Evolutionary conservation across 192 early-diverging fungal genomes (phyloP).

Genomic region (Dispira simplex): DNA sequence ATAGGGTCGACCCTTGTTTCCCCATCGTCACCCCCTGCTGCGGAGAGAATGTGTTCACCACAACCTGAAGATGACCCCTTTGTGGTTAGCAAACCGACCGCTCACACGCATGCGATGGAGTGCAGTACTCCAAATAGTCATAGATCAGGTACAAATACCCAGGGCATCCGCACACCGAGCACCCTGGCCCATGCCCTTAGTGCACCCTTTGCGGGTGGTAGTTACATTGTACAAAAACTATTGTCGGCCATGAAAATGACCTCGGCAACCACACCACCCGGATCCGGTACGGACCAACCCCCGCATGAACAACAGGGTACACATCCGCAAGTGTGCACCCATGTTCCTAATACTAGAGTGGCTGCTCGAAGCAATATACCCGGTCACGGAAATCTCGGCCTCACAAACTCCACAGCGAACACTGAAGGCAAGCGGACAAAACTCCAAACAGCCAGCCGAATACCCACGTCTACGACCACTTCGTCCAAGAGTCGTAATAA

Average conservation of each 20-base stretch:
- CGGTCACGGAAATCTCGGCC: too few species aligned
- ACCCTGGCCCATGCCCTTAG: constrained; percentile 3
- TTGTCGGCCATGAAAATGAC: constrained; percentile 12
- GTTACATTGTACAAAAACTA: constrained; percentile 9
- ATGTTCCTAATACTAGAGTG: background rate
- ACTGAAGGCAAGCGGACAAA: background rate
- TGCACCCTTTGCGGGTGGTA: constrained; percentile 9
- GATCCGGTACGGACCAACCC: background rate
- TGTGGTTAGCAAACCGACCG: too few species aligned
- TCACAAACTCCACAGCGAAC: background rate
- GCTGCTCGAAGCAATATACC: too few species aligned
- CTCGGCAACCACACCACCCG: background rate
- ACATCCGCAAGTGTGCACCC: background rate
- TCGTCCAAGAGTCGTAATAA: background rate
- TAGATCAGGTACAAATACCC: background rate
- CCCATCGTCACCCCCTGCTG: too few species aligned
- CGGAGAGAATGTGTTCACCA: too few species aligned
- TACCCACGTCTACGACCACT: background rate
- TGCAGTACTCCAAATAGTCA: too few species aligned
- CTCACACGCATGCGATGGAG: too few species aligned
- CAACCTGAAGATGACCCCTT: too few species aligned
- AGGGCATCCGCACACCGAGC: background rate
- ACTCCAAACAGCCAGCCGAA: background rate
- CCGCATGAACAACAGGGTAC: background rate
- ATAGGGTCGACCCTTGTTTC: too few species aligned